These are phyloP conservation scores for Scorias spongiosa DNA, from an alignment of 2,329 filamentous ascomycete genomes.

Conservation along the genomic window DNA sequence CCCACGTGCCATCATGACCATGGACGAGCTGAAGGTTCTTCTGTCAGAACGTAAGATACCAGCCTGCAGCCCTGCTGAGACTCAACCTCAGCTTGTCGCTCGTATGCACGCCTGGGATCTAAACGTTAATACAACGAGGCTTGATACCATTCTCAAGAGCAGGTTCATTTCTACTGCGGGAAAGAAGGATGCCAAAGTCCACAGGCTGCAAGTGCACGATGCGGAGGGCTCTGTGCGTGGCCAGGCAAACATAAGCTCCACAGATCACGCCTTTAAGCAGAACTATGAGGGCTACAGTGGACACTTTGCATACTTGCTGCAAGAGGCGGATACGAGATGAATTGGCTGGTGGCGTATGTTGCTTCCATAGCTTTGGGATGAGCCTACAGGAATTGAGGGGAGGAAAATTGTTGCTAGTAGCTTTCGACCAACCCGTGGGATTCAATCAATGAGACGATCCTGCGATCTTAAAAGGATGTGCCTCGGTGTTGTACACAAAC, in stretches of 20 bases:
- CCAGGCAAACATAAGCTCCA: conserved; percentile 3
- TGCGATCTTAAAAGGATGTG: conserved; percentile 39
- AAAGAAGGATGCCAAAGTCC: conserved; percentile 12
- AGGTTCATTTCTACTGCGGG: conserved; percentile 7
- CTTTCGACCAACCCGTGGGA: no score
- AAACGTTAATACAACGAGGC: conserved; percentile 5
- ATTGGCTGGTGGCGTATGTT: no score
- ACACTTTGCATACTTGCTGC: conserved; percentile 5
- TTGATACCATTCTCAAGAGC: conserved; percentile 7
- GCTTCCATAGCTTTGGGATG: no score
- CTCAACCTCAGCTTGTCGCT: conserved; percentile 16
- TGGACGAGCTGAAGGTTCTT: conserved; percentile 13
- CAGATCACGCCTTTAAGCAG: conserved; percentile 10
- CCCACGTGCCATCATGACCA: conserved; percentile 13
- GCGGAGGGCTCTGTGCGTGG: conserved; percentile 8
- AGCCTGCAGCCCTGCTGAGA: conserved; percentile 6
- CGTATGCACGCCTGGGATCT: conserved; percentile 11
- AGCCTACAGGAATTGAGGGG: no score
- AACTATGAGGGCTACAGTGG: conserved; percentile 10
- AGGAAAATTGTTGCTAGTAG: no score
- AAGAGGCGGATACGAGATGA: background rate
- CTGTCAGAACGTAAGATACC: conserved; percentile 12
- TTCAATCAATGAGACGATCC: background rate
- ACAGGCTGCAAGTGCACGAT: conserved; percentile 14
- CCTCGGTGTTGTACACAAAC: conserved; percentile 50